A percentile compares a stretch with the other conserved stretches of the same genome.
Evolutionary conservation across 2,329 filamentous ascomycete species (phyloP).

Genomic region (Verticillium albo-atrum): DNA sequence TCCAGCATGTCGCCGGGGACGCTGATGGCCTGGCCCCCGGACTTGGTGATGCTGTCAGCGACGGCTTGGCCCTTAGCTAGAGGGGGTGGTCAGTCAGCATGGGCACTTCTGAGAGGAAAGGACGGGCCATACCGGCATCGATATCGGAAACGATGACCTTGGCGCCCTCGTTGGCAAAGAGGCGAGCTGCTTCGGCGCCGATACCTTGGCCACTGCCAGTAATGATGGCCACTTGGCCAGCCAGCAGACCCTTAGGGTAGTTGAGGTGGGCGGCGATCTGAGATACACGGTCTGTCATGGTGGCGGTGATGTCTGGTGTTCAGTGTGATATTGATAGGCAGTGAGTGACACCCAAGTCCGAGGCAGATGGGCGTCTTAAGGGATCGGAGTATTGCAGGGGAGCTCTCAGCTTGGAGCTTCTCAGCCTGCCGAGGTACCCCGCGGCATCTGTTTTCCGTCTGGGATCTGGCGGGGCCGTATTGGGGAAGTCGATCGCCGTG

Average conservation of each 20-base stretch:
- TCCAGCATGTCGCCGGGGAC: slow-evolving; percentile 75
- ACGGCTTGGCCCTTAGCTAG: slow-evolving; percentile 65
- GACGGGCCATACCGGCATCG: slow-evolving; percentile 54
- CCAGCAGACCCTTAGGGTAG: slow-evolving; percentile 74
- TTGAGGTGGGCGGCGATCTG: slow-evolving; percentile 78
- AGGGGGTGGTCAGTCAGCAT: not conserved
- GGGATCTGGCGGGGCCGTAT: not conserved
- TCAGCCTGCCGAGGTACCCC: slow-evolving; percentile 12
- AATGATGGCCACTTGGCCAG: slow-evolving; percentile 79
- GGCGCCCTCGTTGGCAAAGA: slow-evolving; percentile 86
- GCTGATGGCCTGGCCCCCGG: slow-evolving; percentile 64
- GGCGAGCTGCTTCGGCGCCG: slow-evolving; percentile 73
- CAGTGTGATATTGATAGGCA: not conserved
- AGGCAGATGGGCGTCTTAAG: not conserved
- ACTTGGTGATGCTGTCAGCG: slow-evolving; percentile 63
- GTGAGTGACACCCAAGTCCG: not conserved
- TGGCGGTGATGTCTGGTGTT: slow-evolving; percentile 1
- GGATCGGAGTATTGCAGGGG: not conserved
- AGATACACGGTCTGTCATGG: slow-evolving; percentile 54
- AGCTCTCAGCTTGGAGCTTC: not conserved
- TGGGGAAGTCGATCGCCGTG: not conserved
- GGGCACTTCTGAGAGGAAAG: not conserved
- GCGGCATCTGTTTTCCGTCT: slow-evolving; percentile 6
- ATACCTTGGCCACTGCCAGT: slow-evolving; percentile 86
- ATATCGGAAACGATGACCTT: slow-evolving; percentile 83